These are phyloP conservation scores for Gnomoniopsis sp. DNA, from an alignment of 2,329 filamentous ascomycete genomes.

Conservation along the genomic window DNA sequence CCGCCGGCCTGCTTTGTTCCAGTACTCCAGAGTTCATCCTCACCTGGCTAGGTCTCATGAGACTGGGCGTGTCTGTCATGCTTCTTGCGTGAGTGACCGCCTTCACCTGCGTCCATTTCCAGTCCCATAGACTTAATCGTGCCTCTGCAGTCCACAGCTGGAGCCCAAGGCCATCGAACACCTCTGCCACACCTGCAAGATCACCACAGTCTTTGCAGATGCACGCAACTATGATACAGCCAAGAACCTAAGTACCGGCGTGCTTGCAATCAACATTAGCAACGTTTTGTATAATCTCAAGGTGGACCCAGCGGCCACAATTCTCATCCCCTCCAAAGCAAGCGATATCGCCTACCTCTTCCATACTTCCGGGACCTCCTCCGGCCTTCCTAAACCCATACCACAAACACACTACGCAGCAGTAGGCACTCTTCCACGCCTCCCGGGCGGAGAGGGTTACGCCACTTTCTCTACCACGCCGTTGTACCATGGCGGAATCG, in stretches of 20 bases:
- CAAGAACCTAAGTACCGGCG: slow-evolving; percentile 1
- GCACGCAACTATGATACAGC: slow-evolving; percentile 20
- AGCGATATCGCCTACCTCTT: slow-evolving; percentile 52
- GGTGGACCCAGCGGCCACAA: neutral
- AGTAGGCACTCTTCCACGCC: slow-evolving; percentile 50
- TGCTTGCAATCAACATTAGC: slow-evolving; percentile 18
- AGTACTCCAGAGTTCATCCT: slow-evolving; percentile 57
- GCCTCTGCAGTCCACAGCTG: slow-evolving; percentile 40
- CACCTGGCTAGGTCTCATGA: slow-evolving; percentile 57
- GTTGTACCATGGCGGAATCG: slow-evolving; percentile 62
- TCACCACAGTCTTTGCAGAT: slow-evolving; percentile 43
- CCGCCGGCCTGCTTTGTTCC: slow-evolving; percentile 49
- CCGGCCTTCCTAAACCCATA: slow-evolving; percentile 61
- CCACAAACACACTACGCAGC: slow-evolving; percentile 54
- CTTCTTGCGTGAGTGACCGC: slow-evolving; percentile 46
- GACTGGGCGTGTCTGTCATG: slow-evolving; percentile 51
- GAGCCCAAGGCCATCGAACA: slow-evolving; percentile 44
- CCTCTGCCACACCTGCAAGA: slow-evolving; percentile 46
- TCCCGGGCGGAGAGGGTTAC: slow-evolving; percentile 31
- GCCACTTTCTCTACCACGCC: slow-evolving; percentile 64
- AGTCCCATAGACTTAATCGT: neutral
- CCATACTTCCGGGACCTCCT: slow-evolving; percentile 64
- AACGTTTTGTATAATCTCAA: slow-evolving; percentile 17
- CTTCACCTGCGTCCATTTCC: neutral
- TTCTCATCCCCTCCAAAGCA: neutral